Evolutionary conservation across 495 filamentous ascomycete species (phyloP).

Genomic region (Hypoxylon intermedium): DNA sequence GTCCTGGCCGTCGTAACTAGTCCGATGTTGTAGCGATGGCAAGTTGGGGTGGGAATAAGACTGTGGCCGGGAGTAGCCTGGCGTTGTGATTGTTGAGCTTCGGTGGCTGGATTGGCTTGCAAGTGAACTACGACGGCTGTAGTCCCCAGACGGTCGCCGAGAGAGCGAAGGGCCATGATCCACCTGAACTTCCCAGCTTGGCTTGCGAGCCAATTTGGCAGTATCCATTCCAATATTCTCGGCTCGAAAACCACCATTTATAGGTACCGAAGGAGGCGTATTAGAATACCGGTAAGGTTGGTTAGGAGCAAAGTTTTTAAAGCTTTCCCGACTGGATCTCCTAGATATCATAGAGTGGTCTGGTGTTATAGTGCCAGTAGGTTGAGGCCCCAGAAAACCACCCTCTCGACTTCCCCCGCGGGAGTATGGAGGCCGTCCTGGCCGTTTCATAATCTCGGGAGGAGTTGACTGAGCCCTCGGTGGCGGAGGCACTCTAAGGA

Average conservation of each 20-base stretch:
- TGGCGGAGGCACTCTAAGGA: slow-evolving; percentile 50
- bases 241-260: slow-evolving; percentile 39
- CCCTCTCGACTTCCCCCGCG: slow-evolving; percentile 47
- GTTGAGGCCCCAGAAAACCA: slow-evolving; percentile 34
- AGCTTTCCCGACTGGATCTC: slow-evolving; percentile 45
- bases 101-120: slow-evolving; percentile 37
- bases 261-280: slow-evolving; percentile 22
- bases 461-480: slow-evolving; percentile 49
- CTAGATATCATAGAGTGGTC: slow-evolving; percentile 27
- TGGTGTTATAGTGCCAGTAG: slow-evolving; percentile 1
- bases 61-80: slow-evolving; percentile 29
- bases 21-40: slow-evolving; percentile 46
- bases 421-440: slow-evolving; percentile 20
- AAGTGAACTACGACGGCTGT: slow-evolving; percentile 40
- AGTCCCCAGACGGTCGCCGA: slow-evolving; percentile 37
- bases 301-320: slow-evolving; percentile 39
- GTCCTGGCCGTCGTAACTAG: slow-evolving; percentile 52
- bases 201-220: slow-evolving; percentile 14
- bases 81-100: slow-evolving; percentile 29
- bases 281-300: slow-evolving; percentile 15
- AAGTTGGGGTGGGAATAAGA: slow-evolving; percentile 35
- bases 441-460: slow-evolving; percentile 30
- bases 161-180: slow-evolving; percentile 41
- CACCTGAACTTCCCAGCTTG: slow-evolving; percentile 43
- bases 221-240: slow-evolving; percentile 28